Conservation (phyloP, 441 rosid genomes). For the Omphalea diandra region DNA sequence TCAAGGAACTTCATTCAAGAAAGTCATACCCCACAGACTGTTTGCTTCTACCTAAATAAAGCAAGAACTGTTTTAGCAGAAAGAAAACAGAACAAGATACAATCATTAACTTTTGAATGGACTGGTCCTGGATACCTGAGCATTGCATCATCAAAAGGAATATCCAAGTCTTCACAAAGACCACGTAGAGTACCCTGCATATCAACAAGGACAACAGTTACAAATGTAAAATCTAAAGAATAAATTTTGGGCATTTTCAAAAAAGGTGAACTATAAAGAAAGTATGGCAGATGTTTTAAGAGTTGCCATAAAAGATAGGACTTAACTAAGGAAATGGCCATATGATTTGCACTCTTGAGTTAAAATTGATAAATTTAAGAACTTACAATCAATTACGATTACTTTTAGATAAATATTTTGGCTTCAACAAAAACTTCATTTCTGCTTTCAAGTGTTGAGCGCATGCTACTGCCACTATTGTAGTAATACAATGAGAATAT, state of each 20-base stretch:
- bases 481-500: background rate
- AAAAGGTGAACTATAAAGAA: background rate
- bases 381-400: too few species aligned
- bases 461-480: background rate
- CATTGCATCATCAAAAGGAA: constrained; percentile 81
- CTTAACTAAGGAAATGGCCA: background rate
- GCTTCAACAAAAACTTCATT: too few species aligned
- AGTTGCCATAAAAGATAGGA: background rate
- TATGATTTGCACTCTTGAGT: background rate
- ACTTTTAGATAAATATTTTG: too few species aligned
- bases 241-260: background rate
- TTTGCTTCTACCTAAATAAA: background rate
- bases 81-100: background rate
- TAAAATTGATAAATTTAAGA: background rate
- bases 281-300: background rate
- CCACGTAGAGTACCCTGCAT: constrained; percentile 62
- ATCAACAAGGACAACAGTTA: constrained; percentile 11
- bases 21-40: background rate
- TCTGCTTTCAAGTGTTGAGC: background rate
- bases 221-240: constrained; percentile 12
- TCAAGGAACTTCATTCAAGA: background rate
- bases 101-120: constrained; percentile 8
- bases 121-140: constrained; percentile 45
- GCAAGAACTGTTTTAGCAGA: background rate
- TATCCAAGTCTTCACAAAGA: constrained; percentile 76